Percentiles rank a stretch among this genome's conserved stretches.
Conservation (phyloP, 345 rosid genomes). For the Populus euphratica region DNA sequence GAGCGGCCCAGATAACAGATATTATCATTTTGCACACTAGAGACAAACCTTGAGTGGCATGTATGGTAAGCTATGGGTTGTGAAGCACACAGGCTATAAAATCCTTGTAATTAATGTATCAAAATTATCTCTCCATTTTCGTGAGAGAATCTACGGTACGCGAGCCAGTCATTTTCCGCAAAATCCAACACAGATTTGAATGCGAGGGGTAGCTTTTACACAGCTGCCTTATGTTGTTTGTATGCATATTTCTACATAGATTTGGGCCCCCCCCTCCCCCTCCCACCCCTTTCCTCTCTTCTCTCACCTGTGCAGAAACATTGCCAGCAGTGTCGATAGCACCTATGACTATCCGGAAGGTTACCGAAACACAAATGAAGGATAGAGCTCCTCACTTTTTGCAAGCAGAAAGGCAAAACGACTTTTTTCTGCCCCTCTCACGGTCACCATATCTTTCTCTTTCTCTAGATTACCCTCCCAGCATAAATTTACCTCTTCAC, state of each 20-base stretch:
- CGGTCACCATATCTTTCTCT: conserved; percentile 28
- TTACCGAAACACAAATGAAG: conserved; percentile 14
- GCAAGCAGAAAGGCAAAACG: conserved; percentile 20
- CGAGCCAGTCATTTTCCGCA: conserved; percentile 11
- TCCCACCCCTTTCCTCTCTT: conserved; percentile 3
- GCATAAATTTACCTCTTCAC: neutral
- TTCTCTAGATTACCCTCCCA: neutral
- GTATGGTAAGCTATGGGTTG: conserved; percentile 12
- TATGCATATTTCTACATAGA: conserved; percentile 37
- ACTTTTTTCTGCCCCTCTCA: conserved; percentile 36
- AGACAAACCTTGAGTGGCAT: neutral
- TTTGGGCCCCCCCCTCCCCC: conserved; percentile 37
- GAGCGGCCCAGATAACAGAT: neutral
- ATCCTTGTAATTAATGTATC: neutral
- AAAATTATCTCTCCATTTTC: neutral
- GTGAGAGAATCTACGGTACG: conserved; percentile 21
- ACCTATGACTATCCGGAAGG: conserved; percentile 26
- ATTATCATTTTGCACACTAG: neutral
- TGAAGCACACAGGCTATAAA: conserved; percentile 10
- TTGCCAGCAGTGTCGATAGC: conserved; percentile 24
- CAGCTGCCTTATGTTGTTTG: conserved; percentile 35
- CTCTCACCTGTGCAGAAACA: conserved; percentile 20
- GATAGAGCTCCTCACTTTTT: conserved; percentile 12
- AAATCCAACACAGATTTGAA: conserved; percentile 32
- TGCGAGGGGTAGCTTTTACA: conserved; percentile 33